Base-by-base conservation (phyloP, 768 basidiomycete species). In the Glaciozyma antarctica region DNA sequence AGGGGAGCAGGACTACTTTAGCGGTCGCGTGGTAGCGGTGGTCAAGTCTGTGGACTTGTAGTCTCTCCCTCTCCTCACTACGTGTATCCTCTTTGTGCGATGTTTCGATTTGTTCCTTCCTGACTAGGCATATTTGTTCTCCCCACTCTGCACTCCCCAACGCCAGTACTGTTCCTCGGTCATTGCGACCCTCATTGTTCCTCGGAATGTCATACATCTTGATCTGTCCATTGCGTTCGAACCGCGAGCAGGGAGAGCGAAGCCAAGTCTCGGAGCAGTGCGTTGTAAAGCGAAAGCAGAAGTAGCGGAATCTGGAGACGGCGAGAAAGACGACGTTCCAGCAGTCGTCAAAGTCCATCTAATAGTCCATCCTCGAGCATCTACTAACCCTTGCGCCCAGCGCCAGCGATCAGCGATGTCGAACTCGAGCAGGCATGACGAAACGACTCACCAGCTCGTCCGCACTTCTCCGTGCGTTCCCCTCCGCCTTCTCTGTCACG, bases 1-100 rank as follows among this genome's bases (percentile, higher is more conserved):
- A 41, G 54, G 34, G 45, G 60, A 65, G 45, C 15, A 61, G 41
- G 64, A 59, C 19, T 69, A 45, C 59, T 69, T 69, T 34, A 65
- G 64, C 3, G 63, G 60, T n/a, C n/a, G 65, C 2, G n/a, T 69
- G 6, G 68, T 64, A 16, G 28, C 68, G 38, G 38, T 15, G 13
- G 52, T 64, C 19, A 65, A 55, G 67, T 65, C 30, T 45, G 66
- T 26, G 28, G 22, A 7, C 38, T 10, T 4, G 21, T 24, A 19
- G 10, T 26, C 30, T 26, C 16, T 30, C 52, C 13, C 26, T 10
- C 52, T 3, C 13, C 12, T 34, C 21, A n/a, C n/a, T n/a, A n/a
- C 9, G 30, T 22, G 16, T 19, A 32, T 32, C 2, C 28, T 4
- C 53, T 54, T 22, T 21, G 47, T 21, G 47, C n/a, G 21, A 48